Evolutionary conservation across 2,329 filamentous ascomycete species (phyloP), one percentile per base, ranked within the genome.

Genomic region (Fusarium sarcochroum): DNA sequence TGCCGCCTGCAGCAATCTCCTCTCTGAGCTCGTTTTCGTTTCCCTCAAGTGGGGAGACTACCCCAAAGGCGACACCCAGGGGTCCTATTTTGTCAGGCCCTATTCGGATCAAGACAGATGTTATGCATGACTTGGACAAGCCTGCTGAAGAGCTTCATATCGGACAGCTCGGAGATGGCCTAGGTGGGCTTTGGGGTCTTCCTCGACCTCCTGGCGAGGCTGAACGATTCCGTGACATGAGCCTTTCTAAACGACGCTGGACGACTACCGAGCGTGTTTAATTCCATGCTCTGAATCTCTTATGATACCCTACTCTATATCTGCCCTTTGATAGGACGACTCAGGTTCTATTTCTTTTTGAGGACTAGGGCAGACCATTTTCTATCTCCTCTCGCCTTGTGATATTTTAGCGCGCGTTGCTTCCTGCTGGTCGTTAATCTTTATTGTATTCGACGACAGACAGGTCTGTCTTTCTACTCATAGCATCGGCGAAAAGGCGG

Each of bases 241-340:
- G 79, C 34, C 78, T 80, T 20, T 78, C 80, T 2, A 88, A 88
- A 76, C 76, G 86, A 51, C 80, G 86, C 23, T 89, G 86, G 86
- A 87, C 86, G 21, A 82, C 87, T 6, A 87, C 82, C 45, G 86
- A 88, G 69, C 80, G 78, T 56, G 73, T 70, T 47, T 75, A 60
- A 62, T 25, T 23, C 7, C 30, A 55, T 37, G 32, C 49, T 54
- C 27, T 8, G 20, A 34, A 50, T 40, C 23, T 54, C 21, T 40
- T 41, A 44, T 55, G 46, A 57, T 65, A 57, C 51, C 56, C 46
- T 35, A 49, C 34, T 50, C 51, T 46, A 49, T 44, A 47, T 46
- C 32, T 42, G 21, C 59, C 50, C 51, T 58, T 56, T 54, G 40
- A 54, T 27, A 58, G 44, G 60, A 63, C 46, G 55, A 64, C 40